These are phyloP conservation scores for Drosera capensis DNA, from an alignment of 148 eudicot genomes.

Conservation along the genomic window DNA sequence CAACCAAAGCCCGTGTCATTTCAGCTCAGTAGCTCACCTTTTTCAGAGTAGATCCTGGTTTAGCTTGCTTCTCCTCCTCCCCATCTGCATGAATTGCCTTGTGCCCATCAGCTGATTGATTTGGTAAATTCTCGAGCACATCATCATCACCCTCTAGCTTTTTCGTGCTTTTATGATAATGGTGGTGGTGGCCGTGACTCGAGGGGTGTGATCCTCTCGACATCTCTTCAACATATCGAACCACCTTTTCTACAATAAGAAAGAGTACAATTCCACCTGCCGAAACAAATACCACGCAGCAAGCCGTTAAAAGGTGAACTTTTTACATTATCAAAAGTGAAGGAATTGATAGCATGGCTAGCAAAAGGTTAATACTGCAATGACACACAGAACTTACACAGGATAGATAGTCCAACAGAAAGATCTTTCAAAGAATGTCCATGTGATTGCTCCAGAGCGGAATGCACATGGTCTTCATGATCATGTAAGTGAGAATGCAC, in stretches of 20 bases:
- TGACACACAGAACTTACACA: constrained; percentile 33
- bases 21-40: constrained; percentile 28
- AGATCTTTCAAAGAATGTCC: constrained; percentile 75
- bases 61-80: constrained; percentile 19
- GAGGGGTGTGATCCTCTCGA: constrained; percentile 45
- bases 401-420: constrained; percentile 67
- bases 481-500: constrained; percentile 62
- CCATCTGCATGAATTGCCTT: constrained; percentile 13
- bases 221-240: constrained; percentile 66
- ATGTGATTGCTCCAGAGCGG: constrained; percentile 48
- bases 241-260: constrained; percentile 77
- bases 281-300: background rate
- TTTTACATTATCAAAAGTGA: background rate
- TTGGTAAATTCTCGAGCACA: constrained; percentile 13
- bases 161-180: constrained; percentile 33
- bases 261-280: constrained; percentile 92
- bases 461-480: constrained; percentile 26
- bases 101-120: constrained; percentile 20
- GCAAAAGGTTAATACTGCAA: background rate
- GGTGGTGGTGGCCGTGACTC: constrained; percentile 56
- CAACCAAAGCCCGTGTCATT: background rate
- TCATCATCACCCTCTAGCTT: constrained; percentile 38
- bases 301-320: background rate
- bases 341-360: background rate
- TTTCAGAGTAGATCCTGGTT: constrained; percentile 26